Base-by-base conservation (phyloP, 768 basidiomycete species). In the Tulasnella sp. region DNA sequence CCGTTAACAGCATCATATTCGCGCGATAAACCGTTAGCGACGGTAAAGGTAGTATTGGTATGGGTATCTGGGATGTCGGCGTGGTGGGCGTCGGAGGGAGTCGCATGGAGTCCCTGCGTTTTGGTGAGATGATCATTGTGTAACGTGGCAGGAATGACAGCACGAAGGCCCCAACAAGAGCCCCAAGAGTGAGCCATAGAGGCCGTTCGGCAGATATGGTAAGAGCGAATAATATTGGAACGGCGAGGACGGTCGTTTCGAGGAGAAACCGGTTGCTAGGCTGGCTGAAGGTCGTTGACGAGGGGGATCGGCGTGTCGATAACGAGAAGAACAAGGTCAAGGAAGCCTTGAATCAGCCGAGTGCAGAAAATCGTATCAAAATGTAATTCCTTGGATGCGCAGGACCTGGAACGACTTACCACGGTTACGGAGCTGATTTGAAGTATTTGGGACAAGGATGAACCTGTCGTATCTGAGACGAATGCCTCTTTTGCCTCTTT, bases 1-100 rank as follows among this genome's bases (percentile, higher is more conserved):
- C 85, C 0, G 98, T 98, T 89, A 99, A 91, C 27, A 98, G 86
- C 89, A 99, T 92, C 96, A 98, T 97, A 83, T 98, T 94, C 3
- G 96, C 92, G 71, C 98, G 88, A 84, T 97, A 99, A 0, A 92
- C 90, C 16, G 95, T 94, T 78, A 99, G 84, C 56, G 95, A 92
- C 0, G 95, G 90, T 71, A 95, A 85, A 1, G 88, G 88, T n/a
- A 87, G 81, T 39, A 84, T 72, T 14, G 38, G 48, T 76, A 46
- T 44, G 14, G 9, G 62, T 68, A 68, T 68, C 16, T 68, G 62
- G 16, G 27, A 48, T 31, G 73, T 40, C 40, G 73, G 46, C 12
- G 73, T 40, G 8, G 73, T 74, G 38, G 73, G 73, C 12, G 73
- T 48, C 16, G 31, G 31, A 74, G 73, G 73, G 27, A 74, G 73